Conservation (phyloP, 306 rosid genomes). For the Sophora flavescens region DNA sequence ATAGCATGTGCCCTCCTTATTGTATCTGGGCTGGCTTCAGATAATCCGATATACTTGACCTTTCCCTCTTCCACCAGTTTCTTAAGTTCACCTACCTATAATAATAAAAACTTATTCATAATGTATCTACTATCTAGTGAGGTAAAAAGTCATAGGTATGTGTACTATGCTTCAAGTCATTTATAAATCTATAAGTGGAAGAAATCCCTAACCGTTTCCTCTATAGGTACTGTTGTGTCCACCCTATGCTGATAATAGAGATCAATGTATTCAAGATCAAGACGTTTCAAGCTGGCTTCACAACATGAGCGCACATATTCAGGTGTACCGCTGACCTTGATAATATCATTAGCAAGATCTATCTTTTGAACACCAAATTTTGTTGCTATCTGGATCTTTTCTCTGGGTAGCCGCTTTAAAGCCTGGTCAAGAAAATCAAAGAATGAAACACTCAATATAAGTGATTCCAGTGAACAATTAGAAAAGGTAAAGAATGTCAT, state of each 20-base stretch:
- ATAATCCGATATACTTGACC: constrained; percentile 62
- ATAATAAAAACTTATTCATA: neutral
- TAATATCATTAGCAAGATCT: neutral
- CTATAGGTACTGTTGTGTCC: constrained; percentile 63
- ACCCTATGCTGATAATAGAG: constrained; percentile 81
- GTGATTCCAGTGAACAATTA: neutral
- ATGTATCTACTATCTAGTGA: neutral
- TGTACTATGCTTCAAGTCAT: neutral
- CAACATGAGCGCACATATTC: constrained; percentile 75
- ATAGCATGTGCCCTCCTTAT: constrained; percentile 71
- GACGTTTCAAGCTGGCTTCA: constrained; percentile 84
- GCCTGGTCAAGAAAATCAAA: constrained; percentile 55
- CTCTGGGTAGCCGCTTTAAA: constrained; percentile 70
- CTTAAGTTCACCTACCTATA: constrained; percentile 69
- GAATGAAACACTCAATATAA: neutral
- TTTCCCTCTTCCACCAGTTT: constrained; percentile 72
- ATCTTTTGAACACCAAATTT: constrained; percentile 62
- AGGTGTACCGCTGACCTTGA: constrained; percentile 69
- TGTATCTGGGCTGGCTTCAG: constrained; percentile 70
- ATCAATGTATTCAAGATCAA: constrained; percentile 72
- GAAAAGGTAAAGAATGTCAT: neutral
- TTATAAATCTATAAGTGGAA: neutral
- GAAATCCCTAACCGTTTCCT: constrained; percentile 65
- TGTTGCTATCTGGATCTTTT: constrained; percentile 73
- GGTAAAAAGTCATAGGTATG: neutral